Conservation (phyloP, 176 grass and related monocot genomes). For the Carex parvula region DNA sequence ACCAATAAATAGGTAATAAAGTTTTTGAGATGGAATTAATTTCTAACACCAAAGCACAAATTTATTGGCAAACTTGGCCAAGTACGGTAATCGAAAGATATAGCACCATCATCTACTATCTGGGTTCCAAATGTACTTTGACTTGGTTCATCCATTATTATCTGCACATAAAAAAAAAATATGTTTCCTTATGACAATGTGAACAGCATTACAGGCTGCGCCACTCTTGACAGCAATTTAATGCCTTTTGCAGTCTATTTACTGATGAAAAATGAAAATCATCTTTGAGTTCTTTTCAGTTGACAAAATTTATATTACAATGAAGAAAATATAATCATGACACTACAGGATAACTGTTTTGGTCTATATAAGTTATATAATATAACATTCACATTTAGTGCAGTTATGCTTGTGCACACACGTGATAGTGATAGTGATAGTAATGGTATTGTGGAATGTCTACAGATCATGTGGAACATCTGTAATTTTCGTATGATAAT, state of each 20-base stretch:
- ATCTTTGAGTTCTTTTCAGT: neutral
- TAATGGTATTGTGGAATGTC: neutral
- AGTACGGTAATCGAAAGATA: neutral
- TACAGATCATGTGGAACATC: neutral
- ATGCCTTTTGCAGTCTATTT: neutral
- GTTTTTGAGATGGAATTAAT: neutral
- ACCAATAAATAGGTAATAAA: neutral
- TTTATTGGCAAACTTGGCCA: slow-evolving; percentile 1
- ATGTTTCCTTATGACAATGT: neutral
- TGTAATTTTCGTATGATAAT: neutral
- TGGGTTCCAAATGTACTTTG: neutral
- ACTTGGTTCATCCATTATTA: neutral
- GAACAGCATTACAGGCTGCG: neutral
- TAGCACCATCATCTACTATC: neutral
- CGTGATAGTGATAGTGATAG: neutral
- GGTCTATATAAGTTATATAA: neutral
- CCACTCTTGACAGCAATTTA: neutral
- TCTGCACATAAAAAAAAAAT: neutral
- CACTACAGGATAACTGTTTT: neutral
- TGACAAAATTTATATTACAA: neutral
- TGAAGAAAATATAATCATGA: neutral
- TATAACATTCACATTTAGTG: neutral
- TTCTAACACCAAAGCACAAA: neutral
- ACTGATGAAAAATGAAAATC: neutral
- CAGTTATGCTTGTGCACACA: neutral